phyloP scores from a whole-genome alignment of 805 yeast species.

The Starmera dryadoides region DNA sequence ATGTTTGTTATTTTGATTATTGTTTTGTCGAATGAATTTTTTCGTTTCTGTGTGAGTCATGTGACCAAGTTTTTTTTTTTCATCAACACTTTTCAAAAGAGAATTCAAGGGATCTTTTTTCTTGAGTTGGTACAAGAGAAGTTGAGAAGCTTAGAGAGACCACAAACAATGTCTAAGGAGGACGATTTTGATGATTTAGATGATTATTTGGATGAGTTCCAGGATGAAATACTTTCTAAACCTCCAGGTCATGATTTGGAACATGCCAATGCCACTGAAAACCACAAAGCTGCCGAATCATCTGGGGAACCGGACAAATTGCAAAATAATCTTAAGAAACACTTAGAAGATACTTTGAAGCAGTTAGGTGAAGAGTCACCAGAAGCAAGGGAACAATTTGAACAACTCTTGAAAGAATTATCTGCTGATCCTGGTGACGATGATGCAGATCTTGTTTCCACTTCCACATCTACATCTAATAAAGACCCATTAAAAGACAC shows the following conservation, averaged over 20 bases:
- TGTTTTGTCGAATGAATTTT: too few species aligned
- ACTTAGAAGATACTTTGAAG: conserved; percentile 20
- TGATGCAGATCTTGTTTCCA: background rate
- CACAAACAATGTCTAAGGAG: conserved; percentile 2
- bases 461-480: conserved; percentile 3
- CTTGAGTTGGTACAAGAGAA: too few species aligned
- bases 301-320: conserved; percentile 19
- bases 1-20: too few species aligned
- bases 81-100: too few species aligned
- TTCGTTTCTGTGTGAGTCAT: too few species aligned
- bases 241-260: conserved; percentile 20
- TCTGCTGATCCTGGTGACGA: conserved; percentile 9
- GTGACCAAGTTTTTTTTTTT: too few species aligned
- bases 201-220: conserved; percentile 80
- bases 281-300: background rate
- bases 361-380: conserved; percentile 40
- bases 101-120: too few species aligned
- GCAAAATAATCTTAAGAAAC: conserved; percentile 23
- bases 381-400: conserved; percentile 43
- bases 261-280: background rate
- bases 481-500: conserved; percentile 52
- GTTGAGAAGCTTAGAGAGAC: too few species aligned
- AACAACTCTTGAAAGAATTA: conserved; percentile 29
- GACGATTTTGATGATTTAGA: conserved; percentile 72
- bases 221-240: conserved; percentile 56